Conservation (phyloP, 2,329 filamentous ascomycete species). For the Hymenoscyphus albidus region DNA sequence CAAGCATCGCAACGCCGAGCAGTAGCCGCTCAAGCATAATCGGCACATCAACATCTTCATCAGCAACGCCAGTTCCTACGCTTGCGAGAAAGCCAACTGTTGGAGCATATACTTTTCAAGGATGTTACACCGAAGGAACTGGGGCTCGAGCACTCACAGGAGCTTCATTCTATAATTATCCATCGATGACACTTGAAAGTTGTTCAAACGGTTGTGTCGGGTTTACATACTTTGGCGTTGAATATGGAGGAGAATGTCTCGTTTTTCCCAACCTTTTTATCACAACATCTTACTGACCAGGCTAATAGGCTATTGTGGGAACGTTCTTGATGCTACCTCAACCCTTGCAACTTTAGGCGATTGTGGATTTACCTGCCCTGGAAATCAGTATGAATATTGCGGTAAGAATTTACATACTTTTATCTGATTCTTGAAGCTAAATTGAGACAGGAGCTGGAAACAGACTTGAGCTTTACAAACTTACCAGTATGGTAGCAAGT, state of each 20-base stretch:
- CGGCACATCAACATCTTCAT: constrained; percentile 14
- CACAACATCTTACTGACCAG: constrained; percentile 19
- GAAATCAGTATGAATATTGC: constrained; percentile 34
- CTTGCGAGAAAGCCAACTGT: constrained; percentile 20
- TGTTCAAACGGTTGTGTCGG: constrained; percentile 32
- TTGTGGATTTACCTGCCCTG: constrained; percentile 29
- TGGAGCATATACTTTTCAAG: constrained; percentile 26
- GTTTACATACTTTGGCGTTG: constrained; percentile 38
- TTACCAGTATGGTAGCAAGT: constrained; percentile 25
- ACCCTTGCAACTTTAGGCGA: constrained; percentile 20
- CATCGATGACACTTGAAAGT: constrained; percentile 34
- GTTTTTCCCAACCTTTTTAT: neutral
- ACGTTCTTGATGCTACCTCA: constrained; percentile 20
- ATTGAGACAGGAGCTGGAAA: constrained; percentile 22
- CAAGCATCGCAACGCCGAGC: neutral
- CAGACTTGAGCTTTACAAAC: constrained; percentile 33
- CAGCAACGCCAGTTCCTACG: constrained; percentile 21
- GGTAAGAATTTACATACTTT: constrained; percentile 17
- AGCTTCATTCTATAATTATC: constrained; percentile 23
- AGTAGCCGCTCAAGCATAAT: neutral
- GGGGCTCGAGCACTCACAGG: constrained; percentile 21
- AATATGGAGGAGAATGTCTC: constrained; percentile 37
- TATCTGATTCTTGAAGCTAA: neutral
- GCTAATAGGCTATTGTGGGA: constrained; percentile 33
- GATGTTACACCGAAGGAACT: constrained; percentile 27